phyloP scores from a whole-genome alignment of 306 rosid genomes.

The Begonia loranthoides region DNA sequence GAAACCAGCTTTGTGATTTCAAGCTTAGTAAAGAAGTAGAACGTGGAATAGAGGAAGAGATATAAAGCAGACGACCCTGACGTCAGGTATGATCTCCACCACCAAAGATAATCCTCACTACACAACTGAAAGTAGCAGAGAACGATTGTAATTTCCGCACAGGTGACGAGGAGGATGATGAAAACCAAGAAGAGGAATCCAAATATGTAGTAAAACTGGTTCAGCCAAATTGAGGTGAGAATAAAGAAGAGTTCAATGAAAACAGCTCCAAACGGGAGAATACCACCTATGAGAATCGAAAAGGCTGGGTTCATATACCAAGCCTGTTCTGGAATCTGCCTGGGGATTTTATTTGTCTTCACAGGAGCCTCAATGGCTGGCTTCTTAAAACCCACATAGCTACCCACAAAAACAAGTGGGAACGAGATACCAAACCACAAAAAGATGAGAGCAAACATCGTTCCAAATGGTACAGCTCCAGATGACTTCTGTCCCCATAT shows the following conservation, averaged over 20 bases:
- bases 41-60: constrained; percentile 87
- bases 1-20: constrained; percentile 94
- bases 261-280: too few relatives aligned
- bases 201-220: constrained; percentile 96
- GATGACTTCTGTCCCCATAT: constrained; percentile 99
- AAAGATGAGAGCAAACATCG: constrained; percentile 91
- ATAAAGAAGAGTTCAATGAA: constrained; percentile 98
- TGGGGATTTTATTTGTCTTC: constrained; percentile 95
- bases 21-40: constrained; percentile 99
- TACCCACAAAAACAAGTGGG: constrained; percentile 90
- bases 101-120: constrained; percentile 97
- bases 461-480: constrained; percentile 97
- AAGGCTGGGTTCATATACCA: constrained; percentile 73
- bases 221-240: constrained; percentile 96
- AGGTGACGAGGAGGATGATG: constrained; percentile 71
- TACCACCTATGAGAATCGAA: constrained; percentile 87
- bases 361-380: constrained; percentile 95
- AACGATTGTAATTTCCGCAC: constrained; percentile 90
- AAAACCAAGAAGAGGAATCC: constrained; percentile 97
- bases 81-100: constrained; percentile 97
- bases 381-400: constrained; percentile 88
- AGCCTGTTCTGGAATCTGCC: constrained; percentile 99
- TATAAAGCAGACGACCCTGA: constrained; percentile 90
- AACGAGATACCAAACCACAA: constrained; percentile 98
- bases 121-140: constrained; percentile 98